Evolutionary conservation across 192 early-diverging fungal species (phyloP).

Genomic region (Pilaira anomala): DNA sequence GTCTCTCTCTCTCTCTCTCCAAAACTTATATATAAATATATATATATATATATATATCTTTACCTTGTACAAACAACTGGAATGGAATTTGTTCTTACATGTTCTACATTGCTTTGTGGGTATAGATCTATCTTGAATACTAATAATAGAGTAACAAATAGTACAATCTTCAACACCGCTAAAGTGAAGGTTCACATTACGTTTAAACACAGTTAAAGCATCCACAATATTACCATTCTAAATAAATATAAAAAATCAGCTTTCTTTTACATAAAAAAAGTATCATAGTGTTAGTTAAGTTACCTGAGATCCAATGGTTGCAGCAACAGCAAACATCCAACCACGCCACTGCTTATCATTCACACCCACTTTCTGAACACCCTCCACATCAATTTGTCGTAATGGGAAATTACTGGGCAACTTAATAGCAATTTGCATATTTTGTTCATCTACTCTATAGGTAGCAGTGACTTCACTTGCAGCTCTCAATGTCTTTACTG

Average conservation of each 20-base stretch:
- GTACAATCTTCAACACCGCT: conserved; percentile 96
- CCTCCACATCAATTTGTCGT: conserved; percentile 66
- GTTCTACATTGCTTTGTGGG: conserved; percentile 89
- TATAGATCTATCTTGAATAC: conserved; percentile 78
- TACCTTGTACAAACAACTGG: conserved; percentile 86
- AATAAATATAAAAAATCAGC: conserved; percentile 44
- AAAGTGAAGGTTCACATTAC: conserved; percentile 90
- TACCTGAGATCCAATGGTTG: conserved; percentile 46
- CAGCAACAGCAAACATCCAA: conserved; percentile 56
- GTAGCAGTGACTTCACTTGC: conserved; percentile 66
- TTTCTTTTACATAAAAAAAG: conserved; percentile 42
- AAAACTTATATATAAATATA: no score
- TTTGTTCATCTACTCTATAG: conserved; percentile 77
- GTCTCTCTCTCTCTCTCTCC: neutral
- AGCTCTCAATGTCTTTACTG: conserved; percentile 58
- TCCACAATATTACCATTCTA: conserved; percentile 82
- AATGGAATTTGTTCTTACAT: conserved; percentile 95
- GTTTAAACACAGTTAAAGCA: conserved; percentile 72
- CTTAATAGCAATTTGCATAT: conserved; percentile 68
- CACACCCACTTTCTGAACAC: conserved; percentile 63
- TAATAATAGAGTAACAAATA: conserved; percentile 97
- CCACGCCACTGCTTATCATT: conserved; percentile 61
- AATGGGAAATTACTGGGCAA: conserved; percentile 70
- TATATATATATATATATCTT: neutral
- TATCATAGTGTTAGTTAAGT: conserved; percentile 52